Evolutionary conservation across 2,329 filamentous ascomycete genomes (phyloP).

Genomic region (Ceratocystis ficicola): DNA sequence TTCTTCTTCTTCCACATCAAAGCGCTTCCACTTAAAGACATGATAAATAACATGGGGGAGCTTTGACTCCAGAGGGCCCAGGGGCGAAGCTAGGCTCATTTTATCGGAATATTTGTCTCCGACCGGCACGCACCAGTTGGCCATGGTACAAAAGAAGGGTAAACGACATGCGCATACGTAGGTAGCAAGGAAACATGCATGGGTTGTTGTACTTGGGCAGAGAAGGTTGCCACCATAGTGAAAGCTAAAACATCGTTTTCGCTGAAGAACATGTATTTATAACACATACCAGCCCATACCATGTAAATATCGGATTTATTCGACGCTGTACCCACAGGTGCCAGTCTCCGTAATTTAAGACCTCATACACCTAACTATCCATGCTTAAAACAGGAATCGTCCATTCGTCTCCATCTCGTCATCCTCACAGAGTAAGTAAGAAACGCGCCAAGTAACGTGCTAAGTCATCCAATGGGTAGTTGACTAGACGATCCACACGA

Average conservation of each 20-base stretch:
- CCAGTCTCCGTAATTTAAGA: conserved; percentile 10
- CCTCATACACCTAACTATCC: conserved; percentile 4
- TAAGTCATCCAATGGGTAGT: neutral
- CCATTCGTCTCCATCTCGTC: neutral
- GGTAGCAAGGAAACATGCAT: neutral
- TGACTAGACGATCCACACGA: neutral
- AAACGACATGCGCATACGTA: neutral
- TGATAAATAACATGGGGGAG: neutral
- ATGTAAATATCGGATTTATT: conserved; percentile 7
- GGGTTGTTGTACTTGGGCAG: neutral
- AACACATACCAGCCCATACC: neutral
- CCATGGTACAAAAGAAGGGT: neutral
- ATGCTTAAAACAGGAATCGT: neutral
- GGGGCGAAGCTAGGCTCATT: neutral
- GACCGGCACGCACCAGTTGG: neutral
- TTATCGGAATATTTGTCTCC: neutral
- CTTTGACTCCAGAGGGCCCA: neutral
- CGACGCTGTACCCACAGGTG: neutral
- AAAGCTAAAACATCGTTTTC: neutral
- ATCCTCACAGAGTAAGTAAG: neutral
- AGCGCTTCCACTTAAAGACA: neutral
- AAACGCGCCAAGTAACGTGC: neutral
- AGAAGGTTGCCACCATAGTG: neutral
- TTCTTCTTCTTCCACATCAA: neutral
- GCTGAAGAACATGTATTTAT: neutral